Evolutionary conservation across 2,329 filamentous ascomycete species (phyloP).

Genomic region (Neopestalotiopsis sp.): DNA sequence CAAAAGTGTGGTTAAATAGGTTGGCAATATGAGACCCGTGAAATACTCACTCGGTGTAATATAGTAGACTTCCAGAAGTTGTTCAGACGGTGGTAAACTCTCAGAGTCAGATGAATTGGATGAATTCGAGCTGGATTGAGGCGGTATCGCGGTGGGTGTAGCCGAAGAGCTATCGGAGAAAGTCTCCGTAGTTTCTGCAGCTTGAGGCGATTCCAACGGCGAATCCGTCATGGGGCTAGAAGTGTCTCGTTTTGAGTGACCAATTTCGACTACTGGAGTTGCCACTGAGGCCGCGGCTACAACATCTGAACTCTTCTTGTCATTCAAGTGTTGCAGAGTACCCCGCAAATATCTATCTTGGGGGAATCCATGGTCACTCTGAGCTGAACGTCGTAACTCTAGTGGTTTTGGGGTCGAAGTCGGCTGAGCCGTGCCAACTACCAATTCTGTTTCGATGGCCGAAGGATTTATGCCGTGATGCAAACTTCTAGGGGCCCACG

Average conservation of each 20-base stretch:
- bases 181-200: neutral
- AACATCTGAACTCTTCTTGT: neutral
- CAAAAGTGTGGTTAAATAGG: slow-evolving; percentile 27
- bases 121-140: neutral
- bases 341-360: neutral
- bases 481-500: neutral
- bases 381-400: neutral
- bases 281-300: too few species aligned
- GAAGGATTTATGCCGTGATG: neutral
- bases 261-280: neutral
- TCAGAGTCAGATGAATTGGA: neutral
- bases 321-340: neutral
- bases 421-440: neutral
- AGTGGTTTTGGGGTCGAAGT: neutral
- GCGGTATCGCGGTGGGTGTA: neutral
- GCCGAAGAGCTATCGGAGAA: neutral
- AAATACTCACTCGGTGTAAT: slow-evolving; percentile 29
- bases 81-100: neutral
- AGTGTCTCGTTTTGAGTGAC: neutral
- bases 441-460: neutral
- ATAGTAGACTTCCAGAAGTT: neutral
- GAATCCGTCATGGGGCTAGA: neutral
- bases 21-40: slow-evolving; percentile 30
- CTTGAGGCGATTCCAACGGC: neutral
- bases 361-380: neutral